Evolutionary conservation across 371 early-diverging fungal genomes (phyloP).

Genomic region (Mucor lusitanicus): DNA sequence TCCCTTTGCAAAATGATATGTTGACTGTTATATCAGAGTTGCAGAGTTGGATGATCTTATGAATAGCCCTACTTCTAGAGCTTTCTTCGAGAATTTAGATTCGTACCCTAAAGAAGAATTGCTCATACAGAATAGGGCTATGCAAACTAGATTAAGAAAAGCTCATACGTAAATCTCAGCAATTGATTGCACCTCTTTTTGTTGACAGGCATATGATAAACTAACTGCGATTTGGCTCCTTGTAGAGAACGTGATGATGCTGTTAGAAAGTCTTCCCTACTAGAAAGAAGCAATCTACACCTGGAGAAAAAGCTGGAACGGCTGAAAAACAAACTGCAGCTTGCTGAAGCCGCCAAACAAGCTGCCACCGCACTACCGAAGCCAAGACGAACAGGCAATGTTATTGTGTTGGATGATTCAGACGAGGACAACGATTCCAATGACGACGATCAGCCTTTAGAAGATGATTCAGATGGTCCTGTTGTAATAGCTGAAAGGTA

Average conservation of each 20-base stretch:
- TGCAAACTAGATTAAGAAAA: neutral
- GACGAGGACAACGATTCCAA: neutral
- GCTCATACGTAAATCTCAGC: neutral
- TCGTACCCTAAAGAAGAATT: neutral
- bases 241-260: slow-evolving; percentile 3
- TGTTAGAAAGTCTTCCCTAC: neutral
- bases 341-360: neutral
- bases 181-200: neutral
- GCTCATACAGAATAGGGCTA: neutral
- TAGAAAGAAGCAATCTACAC: neutral
- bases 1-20: neutral
- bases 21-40: slow-evolving; percentile 8
- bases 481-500: neutral
- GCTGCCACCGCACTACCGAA: neutral
- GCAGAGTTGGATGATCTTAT: slow-evolving; percentile 11
- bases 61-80: neutral
- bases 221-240: neutral
- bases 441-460: neutral
- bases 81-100: neutral
- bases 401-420: neutral
- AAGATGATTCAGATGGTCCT: neutral
- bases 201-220: neutral
- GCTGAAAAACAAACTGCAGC: neutral
- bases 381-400: neutral
- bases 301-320: neutral